A percentile compares a stretch with the other conserved stretches of the same genome.
Conservation (phyloP, 1,284 basidiomycete species). For the Moniliophthora roreri region DNA sequence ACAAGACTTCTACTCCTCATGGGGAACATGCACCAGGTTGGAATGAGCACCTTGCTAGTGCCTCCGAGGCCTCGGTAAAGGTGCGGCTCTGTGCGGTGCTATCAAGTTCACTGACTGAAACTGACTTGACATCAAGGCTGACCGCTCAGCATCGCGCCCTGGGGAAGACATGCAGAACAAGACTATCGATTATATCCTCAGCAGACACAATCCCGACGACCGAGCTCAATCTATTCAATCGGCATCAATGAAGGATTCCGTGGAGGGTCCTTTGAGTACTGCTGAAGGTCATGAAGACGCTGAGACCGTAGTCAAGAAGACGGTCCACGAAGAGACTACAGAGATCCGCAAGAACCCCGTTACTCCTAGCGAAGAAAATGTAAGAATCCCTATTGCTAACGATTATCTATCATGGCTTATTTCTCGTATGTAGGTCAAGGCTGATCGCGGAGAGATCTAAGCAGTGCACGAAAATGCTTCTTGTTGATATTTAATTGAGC, state of each 20-base stretch:
- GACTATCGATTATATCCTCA: slow-evolving; percentile 38
- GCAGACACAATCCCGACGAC: slow-evolving; percentile 32
- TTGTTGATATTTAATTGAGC: too few species aligned
- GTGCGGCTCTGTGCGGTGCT: slow-evolving; percentile 31
- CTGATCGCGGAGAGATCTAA: slow-evolving; percentile 26
- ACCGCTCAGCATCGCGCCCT: slow-evolving; percentile 27
- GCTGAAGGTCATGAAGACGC: slow-evolving; percentile 24
- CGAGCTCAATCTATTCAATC: slow-evolving; percentile 31
- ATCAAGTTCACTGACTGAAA: not conserved
- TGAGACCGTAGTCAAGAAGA: slow-evolving; percentile 14
- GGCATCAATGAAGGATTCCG: slow-evolving; percentile 33
- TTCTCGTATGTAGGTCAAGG: slow-evolving; percentile 31
- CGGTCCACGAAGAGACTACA: slow-evolving; percentile 20
- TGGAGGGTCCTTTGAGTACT: slow-evolving; percentile 27
- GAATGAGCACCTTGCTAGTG: slow-evolving; percentile 69
- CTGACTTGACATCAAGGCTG: slow-evolving; percentile 33
- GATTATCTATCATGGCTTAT: too few species aligned
- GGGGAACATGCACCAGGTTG: slow-evolving; percentile 63
- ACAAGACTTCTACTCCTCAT: slow-evolving; percentile 52
- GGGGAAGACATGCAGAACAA: slow-evolving; percentile 30
- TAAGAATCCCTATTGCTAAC: slow-evolving; percentile 14
- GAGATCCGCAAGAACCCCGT: slow-evolving; percentile 17
- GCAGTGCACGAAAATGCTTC: not conserved
- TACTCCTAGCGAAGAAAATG: slow-evolving; percentile 25
- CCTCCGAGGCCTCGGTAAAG: slow-evolving; percentile 72